These are phyloP conservation scores for Hypsizygus marmoreus DNA, from an alignment of 768 basidiomycete species.

Conservation along the genomic window DNA sequence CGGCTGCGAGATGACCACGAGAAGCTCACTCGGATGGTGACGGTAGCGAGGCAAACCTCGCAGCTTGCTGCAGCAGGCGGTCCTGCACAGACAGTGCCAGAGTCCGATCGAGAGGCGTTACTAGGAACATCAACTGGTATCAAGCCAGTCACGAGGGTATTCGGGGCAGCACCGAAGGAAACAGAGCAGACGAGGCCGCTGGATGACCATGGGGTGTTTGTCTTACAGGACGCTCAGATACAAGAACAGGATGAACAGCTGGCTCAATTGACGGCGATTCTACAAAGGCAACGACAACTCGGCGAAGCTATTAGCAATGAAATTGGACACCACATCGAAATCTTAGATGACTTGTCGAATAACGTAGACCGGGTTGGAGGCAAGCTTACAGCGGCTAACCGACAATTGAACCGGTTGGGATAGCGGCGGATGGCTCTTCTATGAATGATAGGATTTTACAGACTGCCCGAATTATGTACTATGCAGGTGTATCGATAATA, in stretches of 20 bases:
- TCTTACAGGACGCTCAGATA: constrained; percentile 80
- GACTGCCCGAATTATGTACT: constrained; percentile 11
- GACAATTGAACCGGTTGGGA: constrained; percentile 79
- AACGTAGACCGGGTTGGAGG: constrained; percentile 78
- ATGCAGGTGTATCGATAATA: constrained; percentile 13
- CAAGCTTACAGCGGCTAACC: constrained; percentile 80
- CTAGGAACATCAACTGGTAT: constrained; percentile 48
- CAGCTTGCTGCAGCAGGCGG: constrained; percentile 34
- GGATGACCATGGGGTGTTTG: constrained; percentile 79
- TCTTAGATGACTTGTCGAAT: constrained; percentile 76
- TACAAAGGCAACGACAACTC: constrained; percentile 82
- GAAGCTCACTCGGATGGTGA: constrained; percentile 84
- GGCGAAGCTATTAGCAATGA: constrained; percentile 87
- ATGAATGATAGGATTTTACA: not conserved
- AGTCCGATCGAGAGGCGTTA: constrained; percentile 66
- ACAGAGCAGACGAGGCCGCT: constrained; percentile 85
- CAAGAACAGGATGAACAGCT: constrained; percentile 83
- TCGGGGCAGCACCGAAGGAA: constrained; percentile 76
- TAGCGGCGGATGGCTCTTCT: constrained; percentile 25
- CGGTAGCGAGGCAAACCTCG: constrained; percentile 62
- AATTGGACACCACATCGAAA: constrained; percentile 79
- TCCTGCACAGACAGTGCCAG: constrained; percentile 44
- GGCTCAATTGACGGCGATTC: constrained; percentile 75
- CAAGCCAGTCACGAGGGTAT: constrained; percentile 69
- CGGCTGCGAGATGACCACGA: constrained; percentile 89